Evolutionary conservation across 2,329 filamentous ascomycete species (phyloP), one percentile per base, ranked within the genome.

Genomic region (Dactylellina sp.): DNA sequence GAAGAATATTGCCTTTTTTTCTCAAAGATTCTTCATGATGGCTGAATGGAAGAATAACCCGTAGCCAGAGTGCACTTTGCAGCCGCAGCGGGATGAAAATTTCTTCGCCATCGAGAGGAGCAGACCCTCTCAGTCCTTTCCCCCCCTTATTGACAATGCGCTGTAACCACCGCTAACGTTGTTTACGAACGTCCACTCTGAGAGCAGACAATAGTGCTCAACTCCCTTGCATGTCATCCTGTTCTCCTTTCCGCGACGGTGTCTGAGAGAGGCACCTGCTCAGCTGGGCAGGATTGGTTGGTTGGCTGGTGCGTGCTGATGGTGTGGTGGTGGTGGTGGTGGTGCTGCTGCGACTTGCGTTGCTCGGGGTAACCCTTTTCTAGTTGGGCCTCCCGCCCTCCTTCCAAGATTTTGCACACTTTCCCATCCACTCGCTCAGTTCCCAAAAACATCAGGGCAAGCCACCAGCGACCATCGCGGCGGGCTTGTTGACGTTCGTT

Each of bases 401-500:
- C 22, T 35, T 18, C 42, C 53, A 42, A 55, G 57, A 24, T 57
- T 55, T 52, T 35, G 25, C n/a, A 18, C 52, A 16, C 39, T 44
- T 25, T 24, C 50, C 50, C 52, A 62, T 71, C 60, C 64, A 20
- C 55, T 72, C 68, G 66, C 52, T 71, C 56, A 14, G 28, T 44
- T 32, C 32, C 32, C 57, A 32, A 16, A 14, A 44, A 22, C n/a
- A 56, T 16, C 9, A 24, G 25, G 7, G 28, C 50, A 14, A 49
- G 28, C 24, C 50, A 39, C 37, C 16, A 18, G 14, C 55, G 9
- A 25, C 28, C 59, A 35, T 44, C 59, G 35, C 39, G 35, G 22
- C 28, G 5, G 59, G 49, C 50, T 71, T 71, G 66, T 71, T 71
- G 66, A 71, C 66, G 52, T 72, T 64, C 66, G 52, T 72, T 72